Percentiles rank a stretch among this genome's conserved stretches.
phyloP scores from a whole-genome alignment of 176 grass and related monocot species.

The Cenchrus americanus region DNA sequence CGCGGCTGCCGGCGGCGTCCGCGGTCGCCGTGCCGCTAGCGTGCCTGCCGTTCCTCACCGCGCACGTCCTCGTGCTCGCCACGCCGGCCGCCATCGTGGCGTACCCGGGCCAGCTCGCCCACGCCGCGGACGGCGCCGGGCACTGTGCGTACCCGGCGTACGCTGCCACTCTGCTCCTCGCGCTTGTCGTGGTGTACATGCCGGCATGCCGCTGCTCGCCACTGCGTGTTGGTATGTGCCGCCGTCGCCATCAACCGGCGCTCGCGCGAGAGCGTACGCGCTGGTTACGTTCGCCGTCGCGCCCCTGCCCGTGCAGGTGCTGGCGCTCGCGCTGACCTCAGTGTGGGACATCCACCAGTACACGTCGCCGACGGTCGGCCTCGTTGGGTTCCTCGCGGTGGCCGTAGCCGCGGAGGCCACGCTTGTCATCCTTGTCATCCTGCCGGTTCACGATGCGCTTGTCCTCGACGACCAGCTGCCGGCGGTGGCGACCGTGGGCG shows the following conservation, averaged over 20 bases:
- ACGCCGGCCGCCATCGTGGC: background rate
- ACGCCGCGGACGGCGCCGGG: slow-evolving; percentile 8
- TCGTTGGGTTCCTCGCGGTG: slow-evolving; percentile 28
- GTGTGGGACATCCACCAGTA: slow-evolving; percentile 29
- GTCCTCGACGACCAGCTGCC: slow-evolving; percentile 22
- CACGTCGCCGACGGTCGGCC: slow-evolving; percentile 28
- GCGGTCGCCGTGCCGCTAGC: slow-evolving; percentile 32
- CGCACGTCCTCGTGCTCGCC: slow-evolving; percentile 31
- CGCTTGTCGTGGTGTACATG: slow-evolving; percentile 34
- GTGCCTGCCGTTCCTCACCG: slow-evolving; percentile 42
- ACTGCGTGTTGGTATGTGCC: slow-evolving; percentile 47
- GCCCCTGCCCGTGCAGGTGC: slow-evolving; percentile 49
- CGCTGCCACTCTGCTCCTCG: slow-evolving; percentile 43
- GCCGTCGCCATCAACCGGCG: slow-evolving; percentile 54
- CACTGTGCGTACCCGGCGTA: slow-evolving; percentile 52
- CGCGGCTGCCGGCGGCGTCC: background rate
- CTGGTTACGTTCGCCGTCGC: slow-evolving; percentile 32
- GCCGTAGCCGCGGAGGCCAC: background rate
- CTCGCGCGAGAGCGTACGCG: slow-evolving; percentile 40
- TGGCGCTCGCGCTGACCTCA: slow-evolving; percentile 32
- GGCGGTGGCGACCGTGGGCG: background rate
- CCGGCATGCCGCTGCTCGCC: slow-evolving; percentile 49
- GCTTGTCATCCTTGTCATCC: slow-evolving; percentile 44
- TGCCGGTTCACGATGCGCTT: slow-evolving; percentile 43
- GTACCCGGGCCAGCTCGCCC: slow-evolving; percentile 16